phyloP scores from a whole-genome alignment of 2,329 filamentous ascomycete species.

The Shiraia sp. region DNA sequence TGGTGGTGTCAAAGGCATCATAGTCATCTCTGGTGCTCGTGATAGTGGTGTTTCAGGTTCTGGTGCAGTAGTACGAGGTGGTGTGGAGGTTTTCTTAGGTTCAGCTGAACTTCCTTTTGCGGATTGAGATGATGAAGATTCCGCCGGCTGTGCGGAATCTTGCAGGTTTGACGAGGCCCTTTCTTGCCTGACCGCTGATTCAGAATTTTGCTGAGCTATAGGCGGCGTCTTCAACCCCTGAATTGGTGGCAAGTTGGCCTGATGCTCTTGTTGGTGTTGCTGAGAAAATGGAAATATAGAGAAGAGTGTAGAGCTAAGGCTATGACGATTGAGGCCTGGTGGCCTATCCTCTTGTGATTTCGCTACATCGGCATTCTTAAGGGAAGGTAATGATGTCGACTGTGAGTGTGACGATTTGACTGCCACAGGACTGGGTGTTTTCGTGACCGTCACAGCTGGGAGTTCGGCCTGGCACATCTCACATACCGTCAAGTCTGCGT shows the following conservation, averaged over 20 bases:
- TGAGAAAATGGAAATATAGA: slow-evolving; percentile 42
- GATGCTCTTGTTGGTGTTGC: slow-evolving; percentile 37
- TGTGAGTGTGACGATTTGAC: slow-evolving; percentile 28
- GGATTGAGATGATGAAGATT: too few relatives aligned
- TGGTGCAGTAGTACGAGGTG: slow-evolving; percentile 5
- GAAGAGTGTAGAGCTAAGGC: slow-evolving; percentile 39
- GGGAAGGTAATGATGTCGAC: slow-evolving; percentile 32
- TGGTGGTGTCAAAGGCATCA: slow-evolving; percentile 38
- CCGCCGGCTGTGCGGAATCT: neutral
- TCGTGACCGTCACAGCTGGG: slow-evolving; percentile 24
- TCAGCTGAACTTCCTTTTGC: too few relatives aligned
- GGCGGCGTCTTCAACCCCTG: slow-evolving; percentile 15
- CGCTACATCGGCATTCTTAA: slow-evolving; percentile 8
- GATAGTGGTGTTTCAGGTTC: slow-evolving; percentile 13
- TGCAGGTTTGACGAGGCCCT: slow-evolving; percentile 3
- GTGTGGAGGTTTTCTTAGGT: slow-evolving; percentile 9
- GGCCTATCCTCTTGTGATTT: slow-evolving; percentile 17
- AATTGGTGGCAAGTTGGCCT: slow-evolving; percentile 30
- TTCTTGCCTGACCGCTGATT: neutral
- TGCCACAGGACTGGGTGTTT: slow-evolving; percentile 26
- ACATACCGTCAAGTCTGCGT: slow-evolving; percentile 33
- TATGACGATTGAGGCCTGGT: slow-evolving; percentile 32
- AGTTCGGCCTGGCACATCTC: slow-evolving; percentile 40
- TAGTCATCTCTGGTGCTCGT: slow-evolving; percentile 32
- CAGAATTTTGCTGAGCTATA: slow-evolving; percentile 2